A percentile compares a stretch with the other conserved stretches of the same genome.
Conservation (phyloP, 495 filamentous ascomycete genomes). For the Xylaria grammica region DNA sequence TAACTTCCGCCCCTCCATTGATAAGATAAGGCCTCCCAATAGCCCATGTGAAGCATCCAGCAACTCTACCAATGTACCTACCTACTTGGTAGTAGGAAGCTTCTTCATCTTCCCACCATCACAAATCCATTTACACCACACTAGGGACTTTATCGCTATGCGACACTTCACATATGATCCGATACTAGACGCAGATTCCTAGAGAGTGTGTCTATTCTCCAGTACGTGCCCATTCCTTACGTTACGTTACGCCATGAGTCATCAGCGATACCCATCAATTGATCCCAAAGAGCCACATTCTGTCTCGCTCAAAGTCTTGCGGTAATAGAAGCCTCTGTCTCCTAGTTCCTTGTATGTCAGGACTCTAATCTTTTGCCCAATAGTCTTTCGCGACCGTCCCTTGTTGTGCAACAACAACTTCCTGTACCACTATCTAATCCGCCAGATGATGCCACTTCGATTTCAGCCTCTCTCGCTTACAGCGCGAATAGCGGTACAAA, state of each 20-base stretch:
- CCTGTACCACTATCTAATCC: constrained; percentile 34
- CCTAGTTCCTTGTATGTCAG: neutral
- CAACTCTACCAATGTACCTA: neutral
- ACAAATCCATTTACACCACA: neutral
- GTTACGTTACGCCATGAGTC: constrained; percentile 52
- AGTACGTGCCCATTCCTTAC: constrained; percentile 9
- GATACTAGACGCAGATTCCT: neutral
- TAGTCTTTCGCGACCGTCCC: constrained; percentile 59
- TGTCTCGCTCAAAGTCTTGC: constrained; percentile 82
- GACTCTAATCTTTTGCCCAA: constrained; percentile 10
- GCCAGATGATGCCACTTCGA: constrained; percentile 27
- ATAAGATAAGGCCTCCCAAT: constrained; percentile 17
- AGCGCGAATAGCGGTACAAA: constrained; percentile 40
- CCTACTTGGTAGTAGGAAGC: too few relatives aligned
- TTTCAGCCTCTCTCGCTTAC: constrained; percentile 55
- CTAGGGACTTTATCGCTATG: constrained; percentile 20
- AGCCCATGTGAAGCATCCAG: neutral
- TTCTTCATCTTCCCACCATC: constrained; percentile 1
- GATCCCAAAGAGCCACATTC: constrained; percentile 78
- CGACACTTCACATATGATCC: constrained; percentile 8
- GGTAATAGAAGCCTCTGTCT: constrained; percentile 46
- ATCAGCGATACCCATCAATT: constrained; percentile 61
- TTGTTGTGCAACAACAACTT: constrained; percentile 57
- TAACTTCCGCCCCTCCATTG: constrained; percentile 16
- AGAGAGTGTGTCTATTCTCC: constrained; percentile 1